A percentile compares a stretch with the other conserved stretches of the same genome.
phyloP scores from a whole-genome alignment of 208 protist genomes.

The Leptomonas pyrrhocoris region DNA sequence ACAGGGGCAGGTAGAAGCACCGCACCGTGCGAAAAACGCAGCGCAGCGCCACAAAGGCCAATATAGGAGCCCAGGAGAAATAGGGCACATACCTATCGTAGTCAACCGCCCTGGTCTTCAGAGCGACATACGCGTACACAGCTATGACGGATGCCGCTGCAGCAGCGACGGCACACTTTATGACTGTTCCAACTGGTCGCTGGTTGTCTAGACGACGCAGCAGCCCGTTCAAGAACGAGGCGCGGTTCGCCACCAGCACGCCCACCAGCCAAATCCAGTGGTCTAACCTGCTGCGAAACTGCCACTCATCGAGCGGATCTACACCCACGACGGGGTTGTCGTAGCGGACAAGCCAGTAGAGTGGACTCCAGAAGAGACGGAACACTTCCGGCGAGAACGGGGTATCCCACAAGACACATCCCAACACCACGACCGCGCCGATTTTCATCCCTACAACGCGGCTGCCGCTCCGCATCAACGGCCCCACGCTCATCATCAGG shows the following conservation, averaged over 20 bases:
- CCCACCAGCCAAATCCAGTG: slow-evolving; percentile 76
- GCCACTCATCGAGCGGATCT: slow-evolving; percentile 73
- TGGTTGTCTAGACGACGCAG: slow-evolving; percentile 41
- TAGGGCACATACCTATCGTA: slow-evolving; percentile 86
- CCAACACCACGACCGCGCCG: slow-evolving; percentile 22
- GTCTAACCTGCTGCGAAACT: slow-evolving; percentile 80
- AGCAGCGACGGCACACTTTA: slow-evolving; percentile 29
- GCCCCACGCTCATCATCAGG: slow-evolving; percentile 32
- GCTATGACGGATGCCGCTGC: slow-evolving; percentile 22
- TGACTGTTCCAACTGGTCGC: slow-evolving; percentile 7
- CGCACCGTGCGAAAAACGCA: slow-evolving; percentile 57
- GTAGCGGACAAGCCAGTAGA: slow-evolving; percentile 54
- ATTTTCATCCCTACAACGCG: slow-evolving; percentile 47
- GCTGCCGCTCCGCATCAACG: slow-evolving; percentile 31
- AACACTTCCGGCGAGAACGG: slow-evolving; percentile 38
- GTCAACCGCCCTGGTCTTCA: slow-evolving; percentile 30
- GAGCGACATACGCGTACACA: slow-evolving; percentile 33
- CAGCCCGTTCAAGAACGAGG: slow-evolving; percentile 31
- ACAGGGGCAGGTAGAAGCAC: slow-evolving; percentile 50
- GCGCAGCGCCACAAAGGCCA: slow-evolving; percentile 65
- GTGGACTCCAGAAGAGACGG: slow-evolving; percentile 41
- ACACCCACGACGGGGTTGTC: slow-evolving; percentile 37
- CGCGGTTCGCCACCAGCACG: slow-evolving; percentile 66
- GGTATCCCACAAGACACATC: slow-evolving; percentile 61
- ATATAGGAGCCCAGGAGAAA: slow-evolving; percentile 68